Base-by-base conservation (phyloP, 139 green algal species). In the Nannochloris sp. region DNA sequence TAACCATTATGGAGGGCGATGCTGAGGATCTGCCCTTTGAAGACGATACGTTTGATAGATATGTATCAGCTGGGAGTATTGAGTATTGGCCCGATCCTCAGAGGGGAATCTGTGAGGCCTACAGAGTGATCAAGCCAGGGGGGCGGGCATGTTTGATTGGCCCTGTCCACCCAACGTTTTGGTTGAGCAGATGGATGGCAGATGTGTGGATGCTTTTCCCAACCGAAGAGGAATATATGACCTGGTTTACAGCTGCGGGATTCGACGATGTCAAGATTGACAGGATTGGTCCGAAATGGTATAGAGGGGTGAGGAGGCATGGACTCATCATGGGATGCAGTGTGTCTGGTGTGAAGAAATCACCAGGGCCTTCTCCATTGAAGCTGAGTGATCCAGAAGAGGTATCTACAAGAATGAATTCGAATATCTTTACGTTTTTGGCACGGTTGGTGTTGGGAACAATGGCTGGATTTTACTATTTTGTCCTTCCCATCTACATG, bases 321-420 rank as follows among this genome's bases (percentile, higher is more conserved):
- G 90, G 90, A 10, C 81, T 97, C 61, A 97, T 97, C 83, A 97
- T 97, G 90, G 90, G 90, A 56, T 96, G 90, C 85, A 92, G 81
- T 36, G 90, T 97, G 34, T 95, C 89, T 1, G 90, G 90, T 6
- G 63, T 79, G 14, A 97, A 97, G 63, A 69, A 67, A 56, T 75
- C 85, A 81, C 75, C 78, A 9, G 87, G 88, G 6, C 61, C 75
- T 3, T 93, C 85, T 1, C 87, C 87, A 2, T 74, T 94, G 66
- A 18, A 81, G 57, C 72, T 93, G 46, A 79, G 78, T 6, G 78
- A 81, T 44, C 89, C 87, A 53, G 64, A 34, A 25, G 87, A 95
- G 76, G 75, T 63, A 34, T 81, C 68, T 8, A 66, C 70, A 37
- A 56, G 58, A 63, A 44, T 50, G 44, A 81, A 80, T 66, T 76